A percentile compares a stretch with the other conserved stretches of the same genome.
Conservation (phyloP, 768 basidiomycete genomes). For the Amanita rubescens region DNA sequence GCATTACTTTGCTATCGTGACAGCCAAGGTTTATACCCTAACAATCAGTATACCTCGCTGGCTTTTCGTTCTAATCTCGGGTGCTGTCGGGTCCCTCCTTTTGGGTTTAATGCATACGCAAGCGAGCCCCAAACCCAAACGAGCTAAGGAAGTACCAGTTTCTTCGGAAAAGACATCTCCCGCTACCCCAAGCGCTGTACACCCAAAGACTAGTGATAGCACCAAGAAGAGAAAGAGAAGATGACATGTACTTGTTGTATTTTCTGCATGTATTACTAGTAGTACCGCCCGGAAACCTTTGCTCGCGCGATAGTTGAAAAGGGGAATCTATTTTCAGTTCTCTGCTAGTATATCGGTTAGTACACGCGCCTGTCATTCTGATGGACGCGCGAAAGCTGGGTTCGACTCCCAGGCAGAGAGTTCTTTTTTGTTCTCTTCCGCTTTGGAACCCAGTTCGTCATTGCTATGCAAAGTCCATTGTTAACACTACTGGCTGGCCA, state of each 20-base stretch:
- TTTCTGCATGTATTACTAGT: too few species aligned
- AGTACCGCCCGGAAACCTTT: too few species aligned
- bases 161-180: neutral
- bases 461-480: neutral
- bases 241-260: neutral
- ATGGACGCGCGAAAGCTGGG: constrained; percentile 8
- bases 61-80: constrained; percentile 60
- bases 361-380: constrained; percentile 8
- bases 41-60: constrained; percentile 58
- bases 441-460: neutral
- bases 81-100: constrained; percentile 56
- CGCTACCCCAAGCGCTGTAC: constrained; percentile 6
- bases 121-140: constrained; percentile 9
- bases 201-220: neutral
- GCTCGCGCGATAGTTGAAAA: neutral
- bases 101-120: constrained; percentile 55
- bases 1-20: constrained; percentile 44
- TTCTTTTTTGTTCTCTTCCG: neutral
- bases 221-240: constrained; percentile 2
- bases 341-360: constrained; percentile 10
- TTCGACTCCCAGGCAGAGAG: constrained; percentile 10
- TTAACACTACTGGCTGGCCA: too few species aligned
- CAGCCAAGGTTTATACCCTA: constrained; percentile 46
- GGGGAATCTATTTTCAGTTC: neutral
- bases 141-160: neutral